Conservation (phyloP, 2,329 filamentous ascomycete species). For the Fusarium metavorans region DNA sequence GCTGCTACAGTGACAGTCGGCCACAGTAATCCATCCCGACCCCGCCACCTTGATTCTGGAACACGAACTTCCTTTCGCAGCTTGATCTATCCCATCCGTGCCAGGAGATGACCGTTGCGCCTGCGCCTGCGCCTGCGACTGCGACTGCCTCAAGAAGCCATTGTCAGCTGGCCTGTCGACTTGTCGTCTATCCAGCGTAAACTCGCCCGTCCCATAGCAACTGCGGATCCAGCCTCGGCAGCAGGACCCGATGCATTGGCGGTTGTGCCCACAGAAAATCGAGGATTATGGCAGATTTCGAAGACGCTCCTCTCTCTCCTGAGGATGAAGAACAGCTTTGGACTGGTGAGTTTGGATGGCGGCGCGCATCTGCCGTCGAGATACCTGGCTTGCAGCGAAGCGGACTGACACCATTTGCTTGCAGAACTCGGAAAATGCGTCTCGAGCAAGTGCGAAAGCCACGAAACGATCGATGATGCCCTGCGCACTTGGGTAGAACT, state of each 20-base stretch:
- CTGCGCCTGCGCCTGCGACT: slow-evolving; percentile 20
- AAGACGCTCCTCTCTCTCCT: slow-evolving; percentile 71
- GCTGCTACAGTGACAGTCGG: slow-evolving; percentile 23
- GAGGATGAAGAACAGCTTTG: slow-evolving; percentile 90
- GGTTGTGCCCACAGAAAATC: slow-evolving; percentile 41
- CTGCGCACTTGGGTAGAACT: slow-evolving; percentile 87
- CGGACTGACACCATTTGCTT: slow-evolving; percentile 21
- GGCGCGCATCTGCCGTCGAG: slow-evolving; percentile 9
- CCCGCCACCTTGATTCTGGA: slow-evolving; percentile 43
- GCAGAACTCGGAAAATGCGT: slow-evolving; percentile 63
- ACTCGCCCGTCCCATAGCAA: not conserved
- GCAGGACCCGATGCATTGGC: slow-evolving; percentile 52
- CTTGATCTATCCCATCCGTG: slow-evolving; percentile 1
- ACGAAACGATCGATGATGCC: slow-evolving; percentile 81
- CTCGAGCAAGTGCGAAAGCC: slow-evolving; percentile 59
- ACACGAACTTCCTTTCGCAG: slow-evolving; percentile 27
- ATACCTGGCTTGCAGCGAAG: not conserved
- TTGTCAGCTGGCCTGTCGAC: slow-evolving; percentile 36
- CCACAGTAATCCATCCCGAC: slow-evolving; percentile 35
- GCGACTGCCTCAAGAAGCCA: slow-evolving; percentile 13
- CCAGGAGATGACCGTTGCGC: slow-evolving; percentile 41
- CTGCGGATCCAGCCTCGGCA: slow-evolving; percentile 23
- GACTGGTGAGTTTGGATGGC: slow-evolving; percentile 70
- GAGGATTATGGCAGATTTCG: slow-evolving; percentile 70
- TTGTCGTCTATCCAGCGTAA: slow-evolving; percentile 27